Evolutionary conservation across 768 basidiomycete species (phyloP), one percentile per base, ranked within the genome.

Genomic region (Leccinum longicurvipes): DNA sequence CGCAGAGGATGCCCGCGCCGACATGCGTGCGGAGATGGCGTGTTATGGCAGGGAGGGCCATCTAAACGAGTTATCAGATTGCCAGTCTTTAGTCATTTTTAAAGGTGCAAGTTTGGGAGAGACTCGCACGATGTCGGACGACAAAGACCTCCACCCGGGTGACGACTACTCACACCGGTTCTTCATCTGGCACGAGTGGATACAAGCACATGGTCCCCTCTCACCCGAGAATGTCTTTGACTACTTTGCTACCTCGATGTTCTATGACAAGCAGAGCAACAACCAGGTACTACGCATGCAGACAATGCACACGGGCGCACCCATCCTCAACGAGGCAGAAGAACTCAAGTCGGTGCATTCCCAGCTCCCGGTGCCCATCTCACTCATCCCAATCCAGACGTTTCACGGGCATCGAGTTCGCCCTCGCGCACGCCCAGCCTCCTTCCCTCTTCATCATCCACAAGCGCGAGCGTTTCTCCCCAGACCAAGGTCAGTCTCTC

Each of bases 231-330:
- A 87, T 67, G 91, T 91, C 50, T 86, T 95, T 59, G 91, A 94
- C 54, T 96, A 95, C 76, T 96, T 96, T 68, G 77, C 87, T 12
- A 83, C 83, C 1, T 93, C 91, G 27, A 93, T 93, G 84, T 95
- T 93, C 76, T 96, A 93, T 69, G 93, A 95, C 73, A 91, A 91
- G 71, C 89, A 91, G 73, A 93, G 89, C 74, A 94, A 88, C 72
- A 96, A 96, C 71, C 90, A 93, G 64, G 85, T 89, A 28, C 75
- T 96, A 44, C 87, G 92, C 63, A 96, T 96, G 93, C 93, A 96
- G 72, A 94, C 91, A 0, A 86, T 88, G 75, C 87, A 91, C 65
- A 88, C 89, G 0, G 91, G 87, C n/a, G 74, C 82, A 27, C 82
- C 87, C 10, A 73, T 92, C 54, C 75, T 79, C 8, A 87, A 94